A percentile compares a stretch with the other conserved stretches of the same genome.
These are phyloP conservation scores for Agaricus blazei DNA, from an alignment of 768 basidiomycete genomes.

Conservation along the genomic window DNA sequence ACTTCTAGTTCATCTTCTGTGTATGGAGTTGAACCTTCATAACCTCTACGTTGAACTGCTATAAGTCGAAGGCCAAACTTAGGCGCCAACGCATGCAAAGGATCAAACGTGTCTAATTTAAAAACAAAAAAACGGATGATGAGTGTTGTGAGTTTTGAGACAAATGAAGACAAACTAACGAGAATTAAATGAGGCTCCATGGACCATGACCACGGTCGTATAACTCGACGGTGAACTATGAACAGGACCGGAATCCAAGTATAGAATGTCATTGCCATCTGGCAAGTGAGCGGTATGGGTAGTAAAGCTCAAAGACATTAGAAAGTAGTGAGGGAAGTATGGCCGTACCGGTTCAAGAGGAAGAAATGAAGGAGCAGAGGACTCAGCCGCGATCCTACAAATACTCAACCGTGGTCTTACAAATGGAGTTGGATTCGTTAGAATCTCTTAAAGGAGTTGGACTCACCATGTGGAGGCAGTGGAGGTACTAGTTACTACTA, in stretches of 20 bases:
- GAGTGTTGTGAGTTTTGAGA: too few species aligned
- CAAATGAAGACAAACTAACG: constrained; percentile 19
- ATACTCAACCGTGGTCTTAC: too few species aligned
- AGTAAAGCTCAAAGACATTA: neutral
- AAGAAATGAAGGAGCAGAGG: too few species aligned
- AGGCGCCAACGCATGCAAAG: constrained; percentile 17
- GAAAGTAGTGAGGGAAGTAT: too few species aligned
- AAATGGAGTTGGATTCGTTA: too few species aligned
- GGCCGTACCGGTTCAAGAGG: too few species aligned
- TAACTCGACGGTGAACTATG: constrained; percentile 21
- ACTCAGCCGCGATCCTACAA: too few species aligned
- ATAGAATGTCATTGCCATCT: constrained; percentile 23
- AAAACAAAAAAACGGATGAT: too few species aligned
- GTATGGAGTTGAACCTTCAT: constrained; percentile 27
- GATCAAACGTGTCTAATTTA: constrained; percentile 14
- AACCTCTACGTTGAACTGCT: constrained; percentile 26
- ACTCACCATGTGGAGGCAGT: too few species aligned
- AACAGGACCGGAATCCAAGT: constrained; percentile 29
- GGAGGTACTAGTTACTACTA: too few species aligned
- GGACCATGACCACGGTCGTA: constrained; percentile 28
- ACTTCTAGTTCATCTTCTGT: constrained; percentile 27
- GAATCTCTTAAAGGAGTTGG: too few species aligned
- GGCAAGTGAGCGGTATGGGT: constrained; percentile 14
- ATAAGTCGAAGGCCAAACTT: constrained; percentile 23
- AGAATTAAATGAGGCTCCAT: constrained; percentile 27